phyloP scores from a whole-genome alignment of 2,329 filamentous ascomycete species.

The Colletotrichum lentis region DNA sequence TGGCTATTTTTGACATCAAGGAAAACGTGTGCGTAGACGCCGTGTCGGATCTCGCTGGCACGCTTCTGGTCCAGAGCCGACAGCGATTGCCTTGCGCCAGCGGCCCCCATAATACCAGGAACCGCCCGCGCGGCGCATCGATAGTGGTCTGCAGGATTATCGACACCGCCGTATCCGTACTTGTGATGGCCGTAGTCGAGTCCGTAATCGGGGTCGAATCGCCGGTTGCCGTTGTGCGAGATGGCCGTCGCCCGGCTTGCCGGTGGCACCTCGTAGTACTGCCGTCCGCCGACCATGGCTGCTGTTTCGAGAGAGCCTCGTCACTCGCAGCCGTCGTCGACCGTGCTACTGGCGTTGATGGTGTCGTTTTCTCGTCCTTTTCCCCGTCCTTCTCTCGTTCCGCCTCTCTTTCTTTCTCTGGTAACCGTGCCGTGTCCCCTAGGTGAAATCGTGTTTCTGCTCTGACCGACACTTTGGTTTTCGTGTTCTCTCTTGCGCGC shows the following conservation, averaged over 20 bases:
- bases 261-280: conserved; percentile 31
- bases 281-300: conserved; percentile 31
- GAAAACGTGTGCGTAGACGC: conserved; percentile 36
- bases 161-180: conserved; percentile 1
- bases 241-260: conserved; percentile 16
- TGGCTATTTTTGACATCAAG: conserved; percentile 39
- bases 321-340: not conserved
- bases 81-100: conserved; percentile 35
- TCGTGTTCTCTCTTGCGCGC: not conserved
- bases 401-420: not conserved
- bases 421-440: not conserved
- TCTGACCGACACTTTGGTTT: conserved; percentile 5
- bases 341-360: not conserved
- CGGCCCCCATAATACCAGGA: not conserved
- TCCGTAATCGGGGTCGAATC: conserved; percentile 33
- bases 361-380: not conserved
- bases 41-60: conserved; percentile 37
- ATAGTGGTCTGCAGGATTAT: conserved; percentile 4
- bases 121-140: conserved; percentile 13
- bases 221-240: conserved; percentile 11
- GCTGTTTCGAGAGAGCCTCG: not conserved
- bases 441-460: not conserved
- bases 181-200: conserved; percentile 19
- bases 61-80: conserved; percentile 39
- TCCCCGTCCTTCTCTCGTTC: too few relatives aligned